Conservation (phyloP, 1,284 basidiomycete species). For the Ceratobasidium sp. region DNA sequence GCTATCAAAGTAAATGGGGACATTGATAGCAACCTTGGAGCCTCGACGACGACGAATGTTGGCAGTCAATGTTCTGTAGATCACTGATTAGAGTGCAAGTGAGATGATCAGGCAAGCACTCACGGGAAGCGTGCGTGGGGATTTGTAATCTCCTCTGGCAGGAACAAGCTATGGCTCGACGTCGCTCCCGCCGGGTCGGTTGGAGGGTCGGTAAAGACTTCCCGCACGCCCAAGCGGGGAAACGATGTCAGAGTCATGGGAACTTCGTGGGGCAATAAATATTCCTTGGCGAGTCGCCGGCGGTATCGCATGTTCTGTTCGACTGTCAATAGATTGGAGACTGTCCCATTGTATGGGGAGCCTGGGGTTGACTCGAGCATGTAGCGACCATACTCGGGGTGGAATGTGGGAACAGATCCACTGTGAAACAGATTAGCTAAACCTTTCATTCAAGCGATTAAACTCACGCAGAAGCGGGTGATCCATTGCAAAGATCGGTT, state of each 20-base stretch:
- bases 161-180: slow-evolving; percentile 89
- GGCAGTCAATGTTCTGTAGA: slow-evolving; percentile 23
- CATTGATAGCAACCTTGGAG: slow-evolving; percentile 94
- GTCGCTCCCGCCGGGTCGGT: slow-evolving; percentile 74
- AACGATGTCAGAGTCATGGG: slow-evolving; percentile 96
- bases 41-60: slow-evolving; percentile 92
- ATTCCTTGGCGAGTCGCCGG: slow-evolving; percentile 84
- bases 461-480: neutral
- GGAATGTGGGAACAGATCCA: slow-evolving; percentile 78
- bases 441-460: slow-evolving; percentile 34
- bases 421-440: slow-evolving; percentile 48
- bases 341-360: slow-evolving; percentile 86
- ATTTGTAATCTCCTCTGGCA: slow-evolving; percentile 96
- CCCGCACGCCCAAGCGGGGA: slow-evolving; percentile 87
- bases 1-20: slow-evolving; percentile 90
- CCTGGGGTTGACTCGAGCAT: slow-evolving; percentile 99
- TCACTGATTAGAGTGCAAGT: neutral
- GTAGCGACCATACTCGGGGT: slow-evolving; percentile 97
- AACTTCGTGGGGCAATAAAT: slow-evolving; percentile 85
- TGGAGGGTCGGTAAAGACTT: slow-evolving; percentile 91
- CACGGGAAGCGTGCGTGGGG: slow-evolving; percentile 97
- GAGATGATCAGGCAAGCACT: slow-evolving; percentile 50
- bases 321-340: slow-evolving; percentile 85
- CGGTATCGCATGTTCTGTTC: slow-evolving; percentile 94
- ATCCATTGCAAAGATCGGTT: slow-evolving; percentile 48